Base-by-base conservation (phyloP, 805 yeast genomes). In the Candida gorgasii region DNA sequence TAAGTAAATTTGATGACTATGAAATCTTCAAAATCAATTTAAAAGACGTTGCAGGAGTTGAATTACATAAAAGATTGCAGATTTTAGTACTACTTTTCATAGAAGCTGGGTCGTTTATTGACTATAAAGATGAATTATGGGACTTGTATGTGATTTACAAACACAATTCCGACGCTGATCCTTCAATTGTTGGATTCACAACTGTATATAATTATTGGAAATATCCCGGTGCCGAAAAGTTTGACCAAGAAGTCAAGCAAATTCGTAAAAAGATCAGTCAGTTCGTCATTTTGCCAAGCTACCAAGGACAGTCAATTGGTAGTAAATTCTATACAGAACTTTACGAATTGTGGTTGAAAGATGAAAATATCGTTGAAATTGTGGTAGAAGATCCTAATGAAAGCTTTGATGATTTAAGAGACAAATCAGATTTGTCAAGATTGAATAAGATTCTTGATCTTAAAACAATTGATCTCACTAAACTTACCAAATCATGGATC, bases 321-420 rank as follows among this genome's bases (percentile, higher is more conserved):
- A 75, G 80, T 3, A 59, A 63, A 13, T 62, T 92, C 20, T 92
- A 92, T 59, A 63, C 70, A 8, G 46, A 73, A 0, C 62, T 93
- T 6, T 72, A 77, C 42, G 66, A 72, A 2, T 48, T 59, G 34
- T 89, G 95, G 86, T 51, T 70, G 3, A 49, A 55, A 0, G 85
- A 86, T 49, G 54, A 59, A 0, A 46, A 55, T 1, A 79, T 89
- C 17, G 63, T 67, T 24, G 95, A 90, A 53, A 75, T 93, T 29
- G 88, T 92, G 0, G 89, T 93, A 3, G 98, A 93, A 59, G 99
- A 93, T 59, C 98, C 98, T 2, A 86, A 85, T 56, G 97, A 89
- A 58, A 79, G 80, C 26, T 92, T 93, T 64, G 99, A 93, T 57
- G 95, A 87, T 56, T 68, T 93, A 51, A 75, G 99, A 45, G 97